Conservation (phyloP, 2,329 filamentous ascomycete genomes). For the Fusarium brevicatenulatum region DNA sequence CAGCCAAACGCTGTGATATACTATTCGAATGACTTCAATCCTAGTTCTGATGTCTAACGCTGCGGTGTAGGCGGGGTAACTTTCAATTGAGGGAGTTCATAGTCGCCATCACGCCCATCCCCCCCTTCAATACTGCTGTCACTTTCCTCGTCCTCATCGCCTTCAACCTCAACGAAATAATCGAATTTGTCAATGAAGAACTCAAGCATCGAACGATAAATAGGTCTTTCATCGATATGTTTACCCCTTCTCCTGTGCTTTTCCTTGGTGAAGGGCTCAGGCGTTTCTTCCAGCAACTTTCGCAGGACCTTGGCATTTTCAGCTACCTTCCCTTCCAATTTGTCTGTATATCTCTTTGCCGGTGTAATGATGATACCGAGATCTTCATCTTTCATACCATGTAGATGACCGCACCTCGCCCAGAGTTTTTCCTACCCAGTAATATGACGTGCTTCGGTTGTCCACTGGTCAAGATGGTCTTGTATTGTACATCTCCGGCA, state of each 20-base stretch:
- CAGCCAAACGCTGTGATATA: background rate
- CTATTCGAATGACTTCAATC: background rate
- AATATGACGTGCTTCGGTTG: background rate
- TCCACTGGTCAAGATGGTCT: slow-evolving; percentile 15
- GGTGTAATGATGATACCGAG: background rate
- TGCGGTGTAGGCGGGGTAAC: background rate
- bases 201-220: too few relatives aligned
- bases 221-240: background rate
- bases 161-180: background rate
- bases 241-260: background rate
- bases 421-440: background rate
- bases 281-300: slow-evolving; percentile 6
- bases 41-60: background rate
- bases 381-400: background rate
- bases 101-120: background rate
- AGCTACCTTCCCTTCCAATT: background rate
- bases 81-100: background rate
- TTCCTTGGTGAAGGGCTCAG: background rate
- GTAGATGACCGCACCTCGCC: background rate
- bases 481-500: slow-evolving; percentile 29
- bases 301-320: background rate
- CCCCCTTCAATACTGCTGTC: background rate
- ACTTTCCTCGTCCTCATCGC: background rate
- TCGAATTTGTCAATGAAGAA: background rate
- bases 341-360: background rate